Conservation (phyloP, 2,329 filamentous ascomycete species). For the Cryphonectria naterciae region DNA sequence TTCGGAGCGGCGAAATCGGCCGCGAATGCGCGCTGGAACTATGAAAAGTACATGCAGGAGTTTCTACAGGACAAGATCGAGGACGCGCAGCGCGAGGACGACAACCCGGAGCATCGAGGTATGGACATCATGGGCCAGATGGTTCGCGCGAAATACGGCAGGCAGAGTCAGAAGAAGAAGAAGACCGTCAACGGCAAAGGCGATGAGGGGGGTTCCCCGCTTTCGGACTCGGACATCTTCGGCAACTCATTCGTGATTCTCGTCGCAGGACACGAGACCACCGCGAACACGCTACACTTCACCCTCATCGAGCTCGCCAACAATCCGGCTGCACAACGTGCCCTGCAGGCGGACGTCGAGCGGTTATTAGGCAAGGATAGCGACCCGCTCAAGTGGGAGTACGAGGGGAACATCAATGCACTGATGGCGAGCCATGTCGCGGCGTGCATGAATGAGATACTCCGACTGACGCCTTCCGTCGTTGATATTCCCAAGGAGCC, state of each 20-base stretch:
- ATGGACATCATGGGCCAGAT: slow-evolving; percentile 60
- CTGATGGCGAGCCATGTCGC: slow-evolving; percentile 73
- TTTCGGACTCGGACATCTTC: slow-evolving; percentile 69
- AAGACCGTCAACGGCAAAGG: slow-evolving; percentile 31
- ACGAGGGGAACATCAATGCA: slow-evolving; percentile 66
- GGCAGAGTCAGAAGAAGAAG: slow-evolving; percentile 28
- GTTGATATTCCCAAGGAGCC: slow-evolving; percentile 73
- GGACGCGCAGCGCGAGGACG: slow-evolving; percentile 40
- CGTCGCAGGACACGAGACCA: slow-evolving; percentile 80
- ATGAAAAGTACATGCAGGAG: slow-evolving; percentile 70
- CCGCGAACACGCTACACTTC: slow-evolving; percentile 76
- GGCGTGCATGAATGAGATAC: slow-evolving; percentile 77
- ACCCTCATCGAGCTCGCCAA: slow-evolving; percentile 69
- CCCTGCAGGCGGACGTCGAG: slow-evolving; percentile 72
- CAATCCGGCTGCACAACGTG: slow-evolving; percentile 64
- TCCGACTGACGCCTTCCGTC: slow-evolving; percentile 74
- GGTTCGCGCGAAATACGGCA: slow-evolving; percentile 47
- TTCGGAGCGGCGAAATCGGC: slow-evolving; percentile 35
- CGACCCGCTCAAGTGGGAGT: slow-evolving; percentile 69
- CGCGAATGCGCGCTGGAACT: slow-evolving; percentile 62
- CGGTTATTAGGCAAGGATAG: slow-evolving; percentile 58
- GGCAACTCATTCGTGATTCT: slow-evolving; percentile 73
- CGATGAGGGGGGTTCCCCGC: slow-evolving; percentile 37
- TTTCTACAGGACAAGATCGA: slow-evolving; percentile 65
- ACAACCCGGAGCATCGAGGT: slow-evolving; percentile 40